A percentile compares a stretch with the other conserved stretches of the same genome.
Evolutionary conservation across 129 eudicot species (phyloP).

Genomic region (Centrapalus pauciflorus): DNA sequence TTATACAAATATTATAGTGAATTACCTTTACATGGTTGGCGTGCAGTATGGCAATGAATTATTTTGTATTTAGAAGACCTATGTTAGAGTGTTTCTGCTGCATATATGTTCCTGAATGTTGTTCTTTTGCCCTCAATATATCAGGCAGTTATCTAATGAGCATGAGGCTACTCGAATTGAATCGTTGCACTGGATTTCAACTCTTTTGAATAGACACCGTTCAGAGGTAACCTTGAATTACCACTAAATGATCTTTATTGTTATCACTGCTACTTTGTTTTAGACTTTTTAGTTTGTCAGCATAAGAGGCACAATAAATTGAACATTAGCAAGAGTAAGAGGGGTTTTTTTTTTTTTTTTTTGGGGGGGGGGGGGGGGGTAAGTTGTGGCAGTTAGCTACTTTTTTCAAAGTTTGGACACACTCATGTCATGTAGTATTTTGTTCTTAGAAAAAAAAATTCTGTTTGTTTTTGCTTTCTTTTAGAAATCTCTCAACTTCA

Average conservation of each 20-base stretch:
- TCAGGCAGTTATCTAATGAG: slow-evolving; percentile 87
- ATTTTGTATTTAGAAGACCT: background rate
- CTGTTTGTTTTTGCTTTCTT: slow-evolving; percentile 1
- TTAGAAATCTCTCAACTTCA: background rate
- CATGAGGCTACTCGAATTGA: slow-evolving; percentile 98
- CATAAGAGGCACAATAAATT: background rate
- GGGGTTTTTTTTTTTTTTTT: too few relatives aligned
- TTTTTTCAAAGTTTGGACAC: background rate
- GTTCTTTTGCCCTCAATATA: slow-evolving; percentile 8
- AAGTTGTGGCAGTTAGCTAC: background rate
- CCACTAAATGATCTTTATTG: background rate
- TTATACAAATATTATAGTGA: background rate
- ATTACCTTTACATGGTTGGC: background rate
- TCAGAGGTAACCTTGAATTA: slow-evolving; percentile 46
- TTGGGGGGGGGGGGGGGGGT: background rate
- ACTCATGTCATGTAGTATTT: background rate
- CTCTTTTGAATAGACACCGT: slow-evolving; percentile 81
- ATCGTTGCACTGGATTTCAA: slow-evolving; percentile 91
- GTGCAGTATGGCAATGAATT: background rate
- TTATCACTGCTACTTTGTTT: background rate
- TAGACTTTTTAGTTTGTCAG: background rate
- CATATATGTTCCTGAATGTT: slow-evolving; percentile 17
- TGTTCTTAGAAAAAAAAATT: background rate
- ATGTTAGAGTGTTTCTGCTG: slow-evolving; percentile 3
- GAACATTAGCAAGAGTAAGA: background rate